phyloP scores from a whole-genome alignment of 2,329 filamentous ascomycete species.

The Plenodomus lindquistii region DNA sequence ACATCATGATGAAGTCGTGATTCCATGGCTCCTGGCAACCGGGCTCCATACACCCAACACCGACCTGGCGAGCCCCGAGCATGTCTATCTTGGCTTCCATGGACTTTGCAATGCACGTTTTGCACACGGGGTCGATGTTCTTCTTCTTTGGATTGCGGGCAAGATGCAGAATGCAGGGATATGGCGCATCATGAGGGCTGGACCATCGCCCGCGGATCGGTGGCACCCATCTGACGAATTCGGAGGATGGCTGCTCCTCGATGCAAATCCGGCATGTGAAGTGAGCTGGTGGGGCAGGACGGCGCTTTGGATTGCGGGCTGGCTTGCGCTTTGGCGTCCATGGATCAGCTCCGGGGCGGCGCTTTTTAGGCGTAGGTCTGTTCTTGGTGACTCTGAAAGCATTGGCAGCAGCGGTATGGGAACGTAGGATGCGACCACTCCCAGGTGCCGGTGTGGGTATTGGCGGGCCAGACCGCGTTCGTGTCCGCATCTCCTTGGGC shows the following conservation, averaged over 20 bases:
- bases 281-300: slow-evolving; percentile 17
- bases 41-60: slow-evolving; percentile 27
- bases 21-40: slow-evolving; percentile 25
- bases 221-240: slow-evolving; percentile 25
- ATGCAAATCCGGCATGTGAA: slow-evolving; percentile 33
- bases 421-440: slow-evolving; percentile 18
- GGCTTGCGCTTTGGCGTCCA: slow-evolving; percentile 27
- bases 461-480: too few species aligned
- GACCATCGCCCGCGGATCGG: slow-evolving; percentile 2
- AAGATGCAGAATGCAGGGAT: slow-evolving; percentile 26
- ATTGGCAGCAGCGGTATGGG: slow-evolving; percentile 8
- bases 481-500: background rate
- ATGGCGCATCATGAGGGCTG: slow-evolving; percentile 14
- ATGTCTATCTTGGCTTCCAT: slow-evolving; percentile 27
- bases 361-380: slow-evolving; percentile 1
- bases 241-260: slow-evolving; percentile 12
- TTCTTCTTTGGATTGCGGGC: slow-evolving; percentile 22
- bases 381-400: slow-evolving; percentile 3
- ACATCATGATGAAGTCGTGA: slow-evolving; percentile 20
- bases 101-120: slow-evolving; percentile 25
- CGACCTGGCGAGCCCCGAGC: slow-evolving; percentile 22
- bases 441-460: background rate
- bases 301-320: slow-evolving; percentile 11
- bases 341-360: slow-evolving; percentile 19
- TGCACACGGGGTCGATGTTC: slow-evolving; percentile 31